A percentile compares a stretch with the other conserved stretches of the same genome.
Evolutionary conservation across 176 grass and related monocot species (phyloP).

Genomic region (Panicum miliaceum): DNA sequence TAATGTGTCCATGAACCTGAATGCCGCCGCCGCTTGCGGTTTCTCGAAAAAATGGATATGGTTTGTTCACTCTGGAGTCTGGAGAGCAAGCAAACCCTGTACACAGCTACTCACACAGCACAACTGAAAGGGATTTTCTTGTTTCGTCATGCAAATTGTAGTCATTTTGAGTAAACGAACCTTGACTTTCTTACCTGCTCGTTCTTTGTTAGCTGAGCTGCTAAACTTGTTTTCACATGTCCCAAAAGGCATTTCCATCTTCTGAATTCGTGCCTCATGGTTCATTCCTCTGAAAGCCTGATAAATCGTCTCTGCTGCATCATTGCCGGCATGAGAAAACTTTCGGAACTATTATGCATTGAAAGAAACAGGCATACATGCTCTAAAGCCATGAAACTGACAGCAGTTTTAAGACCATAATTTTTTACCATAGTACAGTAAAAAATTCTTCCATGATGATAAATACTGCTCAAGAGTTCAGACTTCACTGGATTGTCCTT

Average conservation of each 20-base stretch:
- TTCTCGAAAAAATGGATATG: not conserved
- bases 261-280: not conserved
- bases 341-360: not conserved
- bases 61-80: not conserved
- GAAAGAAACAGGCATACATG: not conserved
- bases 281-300: not conserved
- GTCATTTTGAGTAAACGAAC: not conserved
- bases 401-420: not conserved
- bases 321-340: not conserved
- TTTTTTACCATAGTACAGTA: not conserved
- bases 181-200: not conserved
- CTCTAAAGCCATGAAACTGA: not conserved
- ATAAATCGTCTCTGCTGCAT: not conserved
- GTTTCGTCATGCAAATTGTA: not conserved
- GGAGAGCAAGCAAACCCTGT: not conserved
- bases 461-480: not conserved
- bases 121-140: not conserved
- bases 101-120: not conserved
- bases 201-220: not conserved
- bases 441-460: not conserved
- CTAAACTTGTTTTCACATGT: not conserved
- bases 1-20: not conserved
- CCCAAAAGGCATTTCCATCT: not conserved
- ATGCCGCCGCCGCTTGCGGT: not conserved
- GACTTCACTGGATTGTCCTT: not conserved